Conservation (phyloP, 805 yeast species). For the Priceomyces medius region DNA sequence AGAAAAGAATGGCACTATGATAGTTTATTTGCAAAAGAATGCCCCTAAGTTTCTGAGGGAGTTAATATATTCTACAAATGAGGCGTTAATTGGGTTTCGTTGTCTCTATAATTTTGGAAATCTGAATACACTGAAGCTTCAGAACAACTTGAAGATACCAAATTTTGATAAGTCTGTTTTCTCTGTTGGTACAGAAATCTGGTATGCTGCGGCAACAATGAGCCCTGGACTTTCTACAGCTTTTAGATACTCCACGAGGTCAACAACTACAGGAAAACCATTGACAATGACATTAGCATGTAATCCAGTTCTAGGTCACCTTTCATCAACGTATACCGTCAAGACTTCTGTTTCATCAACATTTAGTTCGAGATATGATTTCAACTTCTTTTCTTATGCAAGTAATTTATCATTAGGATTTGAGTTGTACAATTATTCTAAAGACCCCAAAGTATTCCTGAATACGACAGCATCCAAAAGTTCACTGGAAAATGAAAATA, state of each 20-base stretch:
- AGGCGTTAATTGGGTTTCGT: conserved; percentile 77
- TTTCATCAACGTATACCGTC: conserved; percentile 84
- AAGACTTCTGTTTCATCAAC: conserved; percentile 74
- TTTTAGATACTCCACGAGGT: conserved; percentile 77
- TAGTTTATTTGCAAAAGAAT: conserved; percentile 70
- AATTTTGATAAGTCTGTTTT: conserved; percentile 61
- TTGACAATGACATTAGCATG: conserved; percentile 80
- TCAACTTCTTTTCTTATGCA: conserved; percentile 86
- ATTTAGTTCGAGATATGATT: conserved; percentile 81
- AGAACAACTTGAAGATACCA: conserved; percentile 39
- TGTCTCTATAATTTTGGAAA: conserved; percentile 65
- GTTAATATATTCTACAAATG: conserved; percentile 77
- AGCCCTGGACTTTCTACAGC: conserved; percentile 91
- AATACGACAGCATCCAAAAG: background rate
- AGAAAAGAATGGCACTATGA: conserved; percentile 55
- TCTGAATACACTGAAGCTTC: conserved; percentile 25
- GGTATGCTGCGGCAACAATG: conserved; percentile 82
- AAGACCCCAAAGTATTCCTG: conserved; percentile 6
- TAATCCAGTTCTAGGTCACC: conserved; percentile 87
- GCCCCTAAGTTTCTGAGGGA: conserved; percentile 66
- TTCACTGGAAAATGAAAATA: background rate
- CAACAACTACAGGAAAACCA: conserved; percentile 86
- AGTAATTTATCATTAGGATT: conserved; percentile 85
- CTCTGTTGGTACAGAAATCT: conserved; percentile 80
- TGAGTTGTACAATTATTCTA: conserved; percentile 66